phyloP scores from a whole-genome alignment of 768 basidiomycete species.

The Kwoniella europaea region DNA sequence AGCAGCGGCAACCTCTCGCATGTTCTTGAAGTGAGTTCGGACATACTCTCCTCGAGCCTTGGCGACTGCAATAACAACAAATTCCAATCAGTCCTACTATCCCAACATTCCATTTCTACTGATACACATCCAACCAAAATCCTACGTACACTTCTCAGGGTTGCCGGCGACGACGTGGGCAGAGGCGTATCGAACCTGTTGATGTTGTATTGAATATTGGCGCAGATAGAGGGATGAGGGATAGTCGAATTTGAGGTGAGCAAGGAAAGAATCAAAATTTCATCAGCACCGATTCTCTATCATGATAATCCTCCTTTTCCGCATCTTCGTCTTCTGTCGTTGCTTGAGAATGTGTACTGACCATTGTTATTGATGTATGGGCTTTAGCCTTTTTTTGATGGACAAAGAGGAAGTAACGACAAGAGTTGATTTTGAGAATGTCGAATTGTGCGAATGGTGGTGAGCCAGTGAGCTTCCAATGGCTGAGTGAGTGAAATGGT shows the following conservation, averaged over 20 bases:
- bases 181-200: constrained; percentile 84
- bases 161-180: constrained; percentile 78
- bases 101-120: constrained; percentile 1
- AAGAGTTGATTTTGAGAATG: constrained; percentile 13
- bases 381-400: constrained; percentile 20
- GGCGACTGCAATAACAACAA: constrained; percentile 66
- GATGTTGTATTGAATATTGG: background rate
- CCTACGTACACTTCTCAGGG: constrained; percentile 87
- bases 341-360: constrained; percentile 11
- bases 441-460: constrained; percentile 10
- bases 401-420: constrained; percentile 14
- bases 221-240: background rate
- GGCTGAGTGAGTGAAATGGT: background rate
- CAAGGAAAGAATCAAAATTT: background rate
- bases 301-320: background rate
- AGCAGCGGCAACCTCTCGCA: constrained; percentile 97
- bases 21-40: constrained; percentile 99
- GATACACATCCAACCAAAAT: background rate
- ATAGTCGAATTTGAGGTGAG: background rate
- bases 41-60: constrained; percentile 94
- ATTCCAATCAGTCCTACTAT: constrained; percentile 18
- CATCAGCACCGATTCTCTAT: constrained; percentile 19
- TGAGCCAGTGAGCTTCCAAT: background rate
- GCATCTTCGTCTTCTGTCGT: background rate
- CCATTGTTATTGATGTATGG: constrained; percentile 26